Evolutionary conservation across 192 early-diverging fungal species (phyloP).

Genomic region (Entrophospora sp.): DNA sequence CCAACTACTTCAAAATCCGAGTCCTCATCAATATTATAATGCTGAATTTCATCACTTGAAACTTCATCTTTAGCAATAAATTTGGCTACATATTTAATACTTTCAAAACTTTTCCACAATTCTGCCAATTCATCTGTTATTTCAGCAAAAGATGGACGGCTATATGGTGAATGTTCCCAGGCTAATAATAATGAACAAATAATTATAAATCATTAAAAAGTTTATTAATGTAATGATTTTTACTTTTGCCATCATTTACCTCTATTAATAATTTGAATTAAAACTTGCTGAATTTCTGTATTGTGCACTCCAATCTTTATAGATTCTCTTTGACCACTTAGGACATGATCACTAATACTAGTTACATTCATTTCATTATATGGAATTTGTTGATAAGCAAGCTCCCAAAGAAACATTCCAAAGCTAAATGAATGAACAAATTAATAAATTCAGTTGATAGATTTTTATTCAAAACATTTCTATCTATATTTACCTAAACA

Average conservation of each 20-base stretch:
- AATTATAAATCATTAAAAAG: too few relatives aligned
- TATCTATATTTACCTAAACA: background rate
- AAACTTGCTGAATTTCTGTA: background rate
- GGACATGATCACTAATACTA: background rate
- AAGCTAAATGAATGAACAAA: background rate
- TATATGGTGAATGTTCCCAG: too few relatives aligned
- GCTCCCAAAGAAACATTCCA: conserved; percentile 10
- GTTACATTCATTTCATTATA: background rate
- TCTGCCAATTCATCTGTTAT: too few relatives aligned
- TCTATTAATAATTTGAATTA: background rate
- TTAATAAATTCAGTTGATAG: background rate
- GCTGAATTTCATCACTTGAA: too few relatives aligned
- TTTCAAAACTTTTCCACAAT: too few relatives aligned
- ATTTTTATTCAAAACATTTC: background rate
- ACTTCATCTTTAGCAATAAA: too few relatives aligned
- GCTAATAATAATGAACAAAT: too few relatives aligned
- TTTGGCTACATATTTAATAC: too few relatives aligned
- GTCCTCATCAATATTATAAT: background rate
- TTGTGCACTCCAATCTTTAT: background rate
- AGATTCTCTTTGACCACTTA: background rate
- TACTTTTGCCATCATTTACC: too few relatives aligned
- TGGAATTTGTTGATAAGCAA: background rate
- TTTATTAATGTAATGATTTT: too few relatives aligned
- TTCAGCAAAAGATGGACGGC: too few relatives aligned
- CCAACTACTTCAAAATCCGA: too few relatives aligned